Base-by-base conservation (phyloP, 2,329 filamentous ascomycete species). In the Aureobasidium zeae region DNA sequence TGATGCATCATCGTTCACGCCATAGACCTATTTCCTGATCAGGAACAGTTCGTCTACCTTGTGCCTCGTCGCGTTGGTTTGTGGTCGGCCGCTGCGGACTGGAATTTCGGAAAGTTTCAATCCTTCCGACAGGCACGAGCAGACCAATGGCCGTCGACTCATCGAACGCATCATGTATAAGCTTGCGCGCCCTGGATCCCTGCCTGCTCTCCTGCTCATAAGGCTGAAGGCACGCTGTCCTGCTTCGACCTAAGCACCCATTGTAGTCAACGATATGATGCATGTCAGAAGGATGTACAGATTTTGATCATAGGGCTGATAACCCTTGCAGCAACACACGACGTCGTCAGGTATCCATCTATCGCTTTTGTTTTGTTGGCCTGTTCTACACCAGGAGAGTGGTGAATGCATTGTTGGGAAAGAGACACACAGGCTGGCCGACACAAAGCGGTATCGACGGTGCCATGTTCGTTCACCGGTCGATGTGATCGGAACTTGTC, bases 271-370 rank as follows among this genome's bases (percentile, higher is more conserved):
- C 7, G 30, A 43, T 33, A 19, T 32, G 29, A 7, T 43, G 13
- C 22, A 34, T 28, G 39, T 43, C 30, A 34, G 39, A 43, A n/a
- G 39, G 5, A 34, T 20, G 39, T 42, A 31, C 13, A 19, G 13
- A n/a, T 9, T 10, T 32, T 22, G 15, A 15, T n/a, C 29, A n/a
- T 43, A 43, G 39, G 39, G 39, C 39, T 43, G 39, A 21, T 20
- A 20, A 17, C 21, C 39, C 39, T 20, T 43, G 39, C 30, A 24
- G 37, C 20, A 41, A 24, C 28, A n/a, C 21, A 31, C 24, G 37
- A 11, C 22, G 32, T 31, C n/a, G n/a, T 13, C 16, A n/a, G n/a
- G n/a, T n/a, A n/a, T n/a, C n/a, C n/a, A 21, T 8, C 16, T 20
- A 35, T 21, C 21, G 19, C 31, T 5, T 15, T 25, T 26, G 17